These are phyloP conservation scores for Prosopis cineraria DNA, from an alignment of 306 rosid genomes.

Conservation along the genomic window DNA sequence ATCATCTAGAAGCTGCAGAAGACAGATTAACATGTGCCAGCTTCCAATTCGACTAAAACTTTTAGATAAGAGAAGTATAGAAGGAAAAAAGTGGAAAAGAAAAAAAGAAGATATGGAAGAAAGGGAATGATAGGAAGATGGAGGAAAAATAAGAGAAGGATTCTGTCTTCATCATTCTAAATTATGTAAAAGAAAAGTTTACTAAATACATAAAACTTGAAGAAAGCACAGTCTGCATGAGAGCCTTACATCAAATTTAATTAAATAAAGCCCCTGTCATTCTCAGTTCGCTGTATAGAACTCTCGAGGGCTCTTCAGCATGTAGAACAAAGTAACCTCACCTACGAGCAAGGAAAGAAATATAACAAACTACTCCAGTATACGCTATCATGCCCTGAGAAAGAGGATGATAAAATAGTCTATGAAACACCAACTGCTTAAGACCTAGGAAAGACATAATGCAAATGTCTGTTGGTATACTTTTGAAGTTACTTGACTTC, in stretches of 20 bases:
- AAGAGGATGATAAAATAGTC: background rate
- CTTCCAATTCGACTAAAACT: background rate
- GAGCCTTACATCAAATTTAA: constrained; percentile 41
- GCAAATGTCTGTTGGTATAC: constrained; percentile 34
- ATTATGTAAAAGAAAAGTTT: constrained; percentile 17
- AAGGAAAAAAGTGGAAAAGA: background rate
- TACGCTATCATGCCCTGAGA: constrained; percentile 32
- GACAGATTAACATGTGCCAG: constrained; percentile 8
- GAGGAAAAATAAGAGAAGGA: constrained; percentile 28
- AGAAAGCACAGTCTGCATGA: constrained; percentile 22
- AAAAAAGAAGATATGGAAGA: constrained; percentile 15
- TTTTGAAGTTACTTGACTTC: constrained; percentile 40
- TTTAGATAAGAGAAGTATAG: background rate
- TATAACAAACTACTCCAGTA: constrained; percentile 15
- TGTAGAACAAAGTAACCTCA: background rate
- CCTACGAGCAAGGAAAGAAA: constrained; percentile 15
- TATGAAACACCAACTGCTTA: constrained; percentile 21
- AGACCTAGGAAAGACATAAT: constrained; percentile 34
- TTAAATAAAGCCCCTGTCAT: constrained; percentile 23
- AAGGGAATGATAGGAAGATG: constrained; percentile 21
- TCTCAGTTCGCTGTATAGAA: constrained; percentile 21
- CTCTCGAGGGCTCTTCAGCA: background rate
- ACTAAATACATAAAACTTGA: background rate
- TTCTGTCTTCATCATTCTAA: constrained; percentile 24
- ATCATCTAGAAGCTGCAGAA: constrained; percentile 16